These are phyloP conservation scores for Tuber magnatum DNA, from an alignment of 495 filamentous ascomycete species.

Conservation along the genomic window DNA sequence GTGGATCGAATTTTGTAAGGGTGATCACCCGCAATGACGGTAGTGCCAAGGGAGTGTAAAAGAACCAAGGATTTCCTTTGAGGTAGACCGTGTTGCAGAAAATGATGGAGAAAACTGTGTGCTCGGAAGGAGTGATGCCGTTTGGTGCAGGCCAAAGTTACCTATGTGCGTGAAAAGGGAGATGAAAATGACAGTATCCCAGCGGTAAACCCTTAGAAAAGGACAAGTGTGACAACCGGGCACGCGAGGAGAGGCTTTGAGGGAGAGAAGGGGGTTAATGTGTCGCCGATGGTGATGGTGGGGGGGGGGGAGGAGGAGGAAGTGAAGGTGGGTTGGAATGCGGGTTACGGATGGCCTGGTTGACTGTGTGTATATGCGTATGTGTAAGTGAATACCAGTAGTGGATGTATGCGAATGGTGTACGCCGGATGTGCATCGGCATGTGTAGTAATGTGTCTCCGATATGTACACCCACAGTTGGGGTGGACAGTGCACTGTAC, in stretches of 20 bases:
- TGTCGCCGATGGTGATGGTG: constrained; percentile 5
- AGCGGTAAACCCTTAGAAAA: constrained; percentile 16
- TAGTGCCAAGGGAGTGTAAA: constrained; percentile 28
- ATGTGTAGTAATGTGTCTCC: background rate
- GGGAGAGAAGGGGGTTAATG: constrained; percentile 14
- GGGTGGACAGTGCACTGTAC: background rate
- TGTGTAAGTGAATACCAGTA: constrained; percentile 2
- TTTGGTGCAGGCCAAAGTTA: constrained; percentile 32
- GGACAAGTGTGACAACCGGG: constrained; percentile 26
- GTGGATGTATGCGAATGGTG: constrained; percentile 1
- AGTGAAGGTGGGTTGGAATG: constrained; percentile 14
- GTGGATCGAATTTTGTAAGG: constrained; percentile 41
- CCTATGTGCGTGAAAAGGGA: constrained; percentile 24
- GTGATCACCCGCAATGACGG: constrained; percentile 38
- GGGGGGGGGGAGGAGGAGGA: constrained; percentile 11
- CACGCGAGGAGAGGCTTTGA: constrained; percentile 26
- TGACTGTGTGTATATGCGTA: background rate
- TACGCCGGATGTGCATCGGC: background rate
- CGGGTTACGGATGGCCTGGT: constrained; percentile 1
- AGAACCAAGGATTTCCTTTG: constrained; percentile 32
- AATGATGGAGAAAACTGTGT: constrained; percentile 23
- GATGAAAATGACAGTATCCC: constrained; percentile 33
- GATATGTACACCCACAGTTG: background rate
- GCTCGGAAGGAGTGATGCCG: constrained; percentile 38
- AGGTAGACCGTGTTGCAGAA: constrained; percentile 27